Base-by-base conservation (phyloP, 176 grass and related monocot species). In the Tuctoria greenei region DNA sequence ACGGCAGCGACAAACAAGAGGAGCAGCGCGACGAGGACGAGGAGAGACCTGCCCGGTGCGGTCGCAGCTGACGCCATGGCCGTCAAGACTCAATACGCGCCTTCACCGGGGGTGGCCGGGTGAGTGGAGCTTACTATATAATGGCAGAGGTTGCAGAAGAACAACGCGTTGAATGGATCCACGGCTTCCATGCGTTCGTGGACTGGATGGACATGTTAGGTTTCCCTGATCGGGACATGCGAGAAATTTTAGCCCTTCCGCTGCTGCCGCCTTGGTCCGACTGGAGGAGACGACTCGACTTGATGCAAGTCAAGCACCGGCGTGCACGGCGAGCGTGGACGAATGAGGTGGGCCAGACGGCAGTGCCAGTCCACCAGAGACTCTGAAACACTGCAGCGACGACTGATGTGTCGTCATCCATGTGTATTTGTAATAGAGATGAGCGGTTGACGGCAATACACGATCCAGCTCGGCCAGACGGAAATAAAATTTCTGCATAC, bases 251-350 rank as follows among this genome's bases (percentile, higher is more conserved):
- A 20, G 17, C 5, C 6, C 16, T 8, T 8, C 10, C 21, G 9
- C 23, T 25, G 55, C 55, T 25, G 18, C 24, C 1, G 4, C 5
- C 7, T 9, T n/a, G 31, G 10, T 38, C 21, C 16, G n/a, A 64
- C 58, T 28, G 72, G 49, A 8, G 4, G 66, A 40, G 69, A 69
- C 43, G 86, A 83, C 86, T 63, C 65, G 72, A 71, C 23, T 11
- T 17, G 23, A 35, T 35, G 43, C 8, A 59, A 60, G 79, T 87
- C 85, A 77, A 72, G 50, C 40, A 25, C 79, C 79, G 13, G 59
- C 79, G 66, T 66, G 60, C 67, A 87, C 79, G 79, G 41, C 61
- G 9, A 59, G 67, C 24, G 50, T 24, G 34, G 47, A 64, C 46
- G 11, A 24, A 15, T 26, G 21, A 13, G 39, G 61, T 17, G 54